These are phyloP conservation scores for Trametes villosa DNA, from an alignment of 768 basidiomycete genomes.

Conservation along the genomic window DNA sequence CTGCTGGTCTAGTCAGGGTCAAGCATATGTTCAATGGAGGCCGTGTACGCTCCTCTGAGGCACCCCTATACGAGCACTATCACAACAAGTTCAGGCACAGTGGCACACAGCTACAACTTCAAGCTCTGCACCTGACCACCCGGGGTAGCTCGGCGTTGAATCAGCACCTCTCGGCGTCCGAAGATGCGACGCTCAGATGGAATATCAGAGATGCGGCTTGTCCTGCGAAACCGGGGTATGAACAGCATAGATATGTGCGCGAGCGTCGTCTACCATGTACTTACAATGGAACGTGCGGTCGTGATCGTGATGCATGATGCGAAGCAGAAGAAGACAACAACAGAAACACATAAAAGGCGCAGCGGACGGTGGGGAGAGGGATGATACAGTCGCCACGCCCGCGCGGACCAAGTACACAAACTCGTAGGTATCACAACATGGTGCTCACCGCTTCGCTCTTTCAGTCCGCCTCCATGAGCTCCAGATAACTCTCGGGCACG, in stretches of 20 bases:
- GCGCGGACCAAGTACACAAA: slow-evolving; percentile 20
- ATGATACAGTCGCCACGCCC: slow-evolving; percentile 22
- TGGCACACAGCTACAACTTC: too few species aligned
- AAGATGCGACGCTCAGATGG: not conserved
- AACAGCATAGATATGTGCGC: slow-evolving; percentile 23
- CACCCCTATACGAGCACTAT: too few species aligned
- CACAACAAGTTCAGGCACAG: too few species aligned
- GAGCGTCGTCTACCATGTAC: slow-evolving; percentile 8
- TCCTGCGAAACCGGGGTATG: slow-evolving; percentile 1
- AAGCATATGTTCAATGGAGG: too few species aligned
- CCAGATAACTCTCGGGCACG: slow-evolving; percentile 81
- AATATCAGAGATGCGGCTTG: not conserved
- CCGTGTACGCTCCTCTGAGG: too few species aligned
- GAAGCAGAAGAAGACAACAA: not conserved
- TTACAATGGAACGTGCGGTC: not conserved
- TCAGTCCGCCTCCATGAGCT: slow-evolving; percentile 50
- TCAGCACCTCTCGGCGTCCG: not conserved
- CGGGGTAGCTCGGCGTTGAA: not conserved
- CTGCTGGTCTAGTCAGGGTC: too few species aligned
- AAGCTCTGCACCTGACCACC: too few species aligned
- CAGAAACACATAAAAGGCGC: not conserved
- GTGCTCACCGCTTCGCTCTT: not conserved
- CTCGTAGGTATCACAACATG: slow-evolving; percentile 8
- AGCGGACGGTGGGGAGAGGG: not conserved
- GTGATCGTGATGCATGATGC: slow-evolving; percentile 18